Evolutionary conservation across 176 grass and related monocot genomes (phyloP).

Genomic region (Aegilops sharonensis): DNA sequence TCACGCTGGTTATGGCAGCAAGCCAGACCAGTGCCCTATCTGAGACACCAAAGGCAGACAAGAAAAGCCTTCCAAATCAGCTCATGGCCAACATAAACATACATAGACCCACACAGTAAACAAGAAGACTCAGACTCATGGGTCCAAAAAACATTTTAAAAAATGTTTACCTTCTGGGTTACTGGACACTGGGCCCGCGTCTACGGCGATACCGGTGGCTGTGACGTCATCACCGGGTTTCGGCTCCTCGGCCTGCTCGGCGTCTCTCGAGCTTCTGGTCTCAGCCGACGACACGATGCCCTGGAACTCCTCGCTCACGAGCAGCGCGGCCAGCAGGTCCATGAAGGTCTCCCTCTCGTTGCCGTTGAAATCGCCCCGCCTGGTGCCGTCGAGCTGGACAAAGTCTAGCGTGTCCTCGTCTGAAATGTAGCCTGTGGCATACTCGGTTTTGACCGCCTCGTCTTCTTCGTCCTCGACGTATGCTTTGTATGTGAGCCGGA

Average conservation of each 20-base stretch:
- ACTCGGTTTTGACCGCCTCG: conserved; percentile 38
- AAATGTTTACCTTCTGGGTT: conserved; percentile 40
- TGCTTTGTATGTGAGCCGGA: conserved; percentile 87
- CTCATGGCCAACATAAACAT: neutral
- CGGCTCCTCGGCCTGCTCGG: conserved; percentile 17
- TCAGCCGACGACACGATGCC: conserved; percentile 87
- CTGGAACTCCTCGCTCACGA: conserved; percentile 97
- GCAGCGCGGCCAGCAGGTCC: conserved; percentile 82
- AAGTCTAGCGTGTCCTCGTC: conserved; percentile 70
- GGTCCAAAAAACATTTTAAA: neutral
- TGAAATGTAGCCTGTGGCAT: conserved; percentile 38
- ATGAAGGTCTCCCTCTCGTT: conserved; percentile 92
- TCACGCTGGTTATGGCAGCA: conserved; percentile 61
- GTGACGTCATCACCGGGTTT: neutral
- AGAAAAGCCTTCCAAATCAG: neutral
- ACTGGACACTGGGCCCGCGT: conserved; percentile 34
- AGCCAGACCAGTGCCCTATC: conserved; percentile 75
- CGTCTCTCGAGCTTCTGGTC: conserved; percentile 41
- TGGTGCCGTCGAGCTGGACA: conserved; percentile 25
- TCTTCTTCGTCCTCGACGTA: conserved; percentile 98
- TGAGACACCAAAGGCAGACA: conserved; percentile 29
- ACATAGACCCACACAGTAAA: neutral
- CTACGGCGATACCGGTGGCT: neutral
- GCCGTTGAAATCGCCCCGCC: conserved; percentile 15
- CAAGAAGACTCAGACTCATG: neutral